Conservation (phyloP, 2,329 filamentous ascomycete species). For the Colletotrichum melonis region DNA sequence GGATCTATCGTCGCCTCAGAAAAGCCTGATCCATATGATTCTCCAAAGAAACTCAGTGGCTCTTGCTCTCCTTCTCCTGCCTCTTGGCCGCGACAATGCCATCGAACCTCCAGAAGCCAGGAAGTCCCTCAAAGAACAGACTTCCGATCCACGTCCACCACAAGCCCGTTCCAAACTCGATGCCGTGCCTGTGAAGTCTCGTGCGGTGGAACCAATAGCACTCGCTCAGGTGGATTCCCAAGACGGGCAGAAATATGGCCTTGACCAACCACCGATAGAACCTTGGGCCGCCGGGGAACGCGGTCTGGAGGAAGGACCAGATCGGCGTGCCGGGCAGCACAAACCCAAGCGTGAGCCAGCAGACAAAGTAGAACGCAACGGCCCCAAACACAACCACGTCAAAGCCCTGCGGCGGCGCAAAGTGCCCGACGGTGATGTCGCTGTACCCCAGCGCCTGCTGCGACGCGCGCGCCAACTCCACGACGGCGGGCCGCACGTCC, state of each 20-base stretch:
- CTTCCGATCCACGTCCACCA: constrained; percentile 68
- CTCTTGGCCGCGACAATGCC: constrained; percentile 55
- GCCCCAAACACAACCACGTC: constrained; percentile 66
- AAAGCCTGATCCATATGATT: background rate
- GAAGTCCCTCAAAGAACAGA: constrained; percentile 65
- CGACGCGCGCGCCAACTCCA: constrained; percentile 74
- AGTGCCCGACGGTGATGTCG: constrained; percentile 55
- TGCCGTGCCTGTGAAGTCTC: constrained; percentile 59
- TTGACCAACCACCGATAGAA: constrained; percentile 71
- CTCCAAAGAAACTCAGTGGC: constrained; percentile 45
- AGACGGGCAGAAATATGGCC: constrained; percentile 66
- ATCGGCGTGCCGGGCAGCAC: constrained; percentile 63
- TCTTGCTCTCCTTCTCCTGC: constrained; percentile 53
- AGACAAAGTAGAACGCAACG: constrained; percentile 65
- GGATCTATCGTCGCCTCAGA: background rate
- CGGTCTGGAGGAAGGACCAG: constrained; percentile 61
- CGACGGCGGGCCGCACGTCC: constrained; percentile 76
- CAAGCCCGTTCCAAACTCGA: constrained; percentile 55
- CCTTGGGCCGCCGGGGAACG: constrained; percentile 67
- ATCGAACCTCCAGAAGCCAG: constrained; percentile 64
- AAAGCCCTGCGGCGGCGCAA: constrained; percentile 51
- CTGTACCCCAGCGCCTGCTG: constrained; percentile 70
- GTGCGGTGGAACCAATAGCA: constrained; percentile 61
- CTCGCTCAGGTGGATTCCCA: constrained; percentile 76
- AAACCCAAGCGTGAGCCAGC: constrained; percentile 58